Evolutionary conservation across 805 yeast species (phyloP).

Genomic region (Monosporozyma servazzii): DNA sequence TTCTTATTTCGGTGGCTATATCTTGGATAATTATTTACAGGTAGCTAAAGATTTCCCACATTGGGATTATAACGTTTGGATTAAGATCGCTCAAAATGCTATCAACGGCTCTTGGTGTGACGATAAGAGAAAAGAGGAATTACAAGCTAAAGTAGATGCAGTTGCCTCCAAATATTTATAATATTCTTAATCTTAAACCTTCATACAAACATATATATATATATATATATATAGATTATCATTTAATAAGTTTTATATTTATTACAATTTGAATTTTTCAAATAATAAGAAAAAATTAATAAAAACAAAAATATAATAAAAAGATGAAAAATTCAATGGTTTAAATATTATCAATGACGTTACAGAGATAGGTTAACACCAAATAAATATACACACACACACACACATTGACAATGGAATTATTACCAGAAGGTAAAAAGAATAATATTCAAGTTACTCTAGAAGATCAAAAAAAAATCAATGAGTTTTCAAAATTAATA

Average conservation of each 20-base stretch:
- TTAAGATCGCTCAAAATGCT: slow-evolving; percentile 50
- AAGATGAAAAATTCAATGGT: neutral
- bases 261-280: neutral
- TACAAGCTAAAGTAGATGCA: slow-evolving; percentile 37
- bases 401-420: slow-evolving; percentile 13
- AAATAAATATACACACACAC: neutral
- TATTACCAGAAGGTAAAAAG: slow-evolving; percentile 36
- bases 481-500: slow-evolving; percentile 77
- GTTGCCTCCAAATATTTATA: slow-evolving; percentile 31
- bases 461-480: slow-evolving; percentile 82
- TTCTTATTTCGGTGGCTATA: slow-evolving; percentile 80
- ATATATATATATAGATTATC: no score
- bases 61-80: slow-evolving; percentile 54
- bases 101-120: slow-evolving; percentile 68
- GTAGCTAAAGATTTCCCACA: slow-evolving; percentile 56
- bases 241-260: neutral
- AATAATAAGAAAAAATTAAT: neutral
- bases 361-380: neutral
- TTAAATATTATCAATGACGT: neutral
- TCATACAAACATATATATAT: neutral
- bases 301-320: neutral
- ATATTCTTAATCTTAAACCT: neutral
- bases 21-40: slow-evolving; percentile 61
- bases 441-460: slow-evolving; percentile 33
- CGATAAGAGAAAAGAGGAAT: slow-evolving; percentile 43